A percentile compares a stretch with the other conserved stretches of the same genome.
These are phyloP conservation scores for Penicillium aurantiogriseum DNA, from an alignment of 2,329 filamentous ascomycete species.

Conservation along the genomic window DNA sequence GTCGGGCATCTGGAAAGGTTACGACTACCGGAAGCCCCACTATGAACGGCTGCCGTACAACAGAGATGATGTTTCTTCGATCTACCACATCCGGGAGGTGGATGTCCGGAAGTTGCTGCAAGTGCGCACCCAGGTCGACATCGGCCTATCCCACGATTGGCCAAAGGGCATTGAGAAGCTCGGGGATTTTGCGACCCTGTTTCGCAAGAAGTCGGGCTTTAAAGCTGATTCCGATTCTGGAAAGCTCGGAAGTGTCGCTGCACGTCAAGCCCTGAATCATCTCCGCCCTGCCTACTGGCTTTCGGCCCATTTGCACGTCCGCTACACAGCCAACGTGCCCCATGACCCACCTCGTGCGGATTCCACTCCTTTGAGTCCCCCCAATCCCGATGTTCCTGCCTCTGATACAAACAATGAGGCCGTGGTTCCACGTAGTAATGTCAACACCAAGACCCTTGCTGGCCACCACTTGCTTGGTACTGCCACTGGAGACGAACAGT, in stretches of 20 bases:
- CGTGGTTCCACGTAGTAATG: not conserved
- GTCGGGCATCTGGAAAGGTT: conserved; percentile 92
- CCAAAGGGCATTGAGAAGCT: conserved; percentile 76
- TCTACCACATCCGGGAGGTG: conserved; percentile 86
- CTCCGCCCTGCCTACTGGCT: conserved; percentile 88
- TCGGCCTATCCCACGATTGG: conserved; percentile 96
- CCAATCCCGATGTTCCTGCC: not conserved
- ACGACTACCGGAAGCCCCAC: conserved; percentile 80
- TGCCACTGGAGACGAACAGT: conserved; percentile 5
- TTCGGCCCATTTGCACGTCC: conserved; percentile 87
- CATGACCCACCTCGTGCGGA: conserved; percentile 31
- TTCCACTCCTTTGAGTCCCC: conserved; percentile 16
- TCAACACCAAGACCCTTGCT: not conserved
- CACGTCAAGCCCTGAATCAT: conserved; percentile 74
- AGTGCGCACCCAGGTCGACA: conserved; percentile 80
- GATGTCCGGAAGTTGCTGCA: conserved; percentile 89
- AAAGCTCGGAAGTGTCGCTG: conserved; percentile 75
- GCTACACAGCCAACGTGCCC: conserved; percentile 66
- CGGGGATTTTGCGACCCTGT: conserved; percentile 68
- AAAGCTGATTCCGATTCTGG: conserved; percentile 72
- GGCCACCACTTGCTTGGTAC: not conserved
- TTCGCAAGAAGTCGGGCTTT: conserved; percentile 71
- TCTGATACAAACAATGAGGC: not conserved
- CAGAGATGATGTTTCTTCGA: conserved; percentile 69
- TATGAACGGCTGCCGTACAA: conserved; percentile 84